These are phyloP conservation scores for Platanthera guangdongensis DNA, from an alignment of 106 monocot genomes.

Conservation along the genomic window DNA sequence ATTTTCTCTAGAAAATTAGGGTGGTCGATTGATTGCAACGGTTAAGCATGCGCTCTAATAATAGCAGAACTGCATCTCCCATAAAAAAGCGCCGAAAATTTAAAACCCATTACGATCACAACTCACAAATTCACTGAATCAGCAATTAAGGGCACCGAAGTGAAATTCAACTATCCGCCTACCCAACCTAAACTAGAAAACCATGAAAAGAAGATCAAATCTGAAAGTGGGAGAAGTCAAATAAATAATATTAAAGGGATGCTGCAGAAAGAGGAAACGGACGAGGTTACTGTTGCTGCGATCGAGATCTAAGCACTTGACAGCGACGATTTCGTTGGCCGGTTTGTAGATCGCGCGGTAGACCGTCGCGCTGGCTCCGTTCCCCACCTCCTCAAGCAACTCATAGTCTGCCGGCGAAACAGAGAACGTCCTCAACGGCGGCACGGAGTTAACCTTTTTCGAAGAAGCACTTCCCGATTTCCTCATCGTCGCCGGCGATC, in stretches of 20 bases:
- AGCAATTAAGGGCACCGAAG: neutral
- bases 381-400: slow-evolving; percentile 83
- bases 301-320: slow-evolving; percentile 97
- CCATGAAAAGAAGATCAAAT: neutral
- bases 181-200: slow-evolving; percentile 11
- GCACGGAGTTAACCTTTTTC: neutral
- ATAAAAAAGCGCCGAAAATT: neutral
- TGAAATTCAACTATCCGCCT: slow-evolving; percentile 11
- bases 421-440: slow-evolving; percentile 32
- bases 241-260: neutral
- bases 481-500: neutral
- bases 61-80: neutral
- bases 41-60: neutral
- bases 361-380: slow-evolving; percentile 86
- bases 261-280: slow-evolving; percentile 5
- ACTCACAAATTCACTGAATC: neutral
- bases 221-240: neutral
- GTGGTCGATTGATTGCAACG: neutral
- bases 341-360: slow-evolving; percentile 71
- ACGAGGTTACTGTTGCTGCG: slow-evolving; percentile 93
- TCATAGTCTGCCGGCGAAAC: slow-evolving; percentile 49
- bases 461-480: neutral
- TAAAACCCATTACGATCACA: neutral
- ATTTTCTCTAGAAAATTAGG: neutral
- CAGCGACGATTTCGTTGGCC: slow-evolving; percentile 67